phyloP scores from a whole-genome alignment of 768 basidiomycete species.

The Lactarius indigo region DNA sequence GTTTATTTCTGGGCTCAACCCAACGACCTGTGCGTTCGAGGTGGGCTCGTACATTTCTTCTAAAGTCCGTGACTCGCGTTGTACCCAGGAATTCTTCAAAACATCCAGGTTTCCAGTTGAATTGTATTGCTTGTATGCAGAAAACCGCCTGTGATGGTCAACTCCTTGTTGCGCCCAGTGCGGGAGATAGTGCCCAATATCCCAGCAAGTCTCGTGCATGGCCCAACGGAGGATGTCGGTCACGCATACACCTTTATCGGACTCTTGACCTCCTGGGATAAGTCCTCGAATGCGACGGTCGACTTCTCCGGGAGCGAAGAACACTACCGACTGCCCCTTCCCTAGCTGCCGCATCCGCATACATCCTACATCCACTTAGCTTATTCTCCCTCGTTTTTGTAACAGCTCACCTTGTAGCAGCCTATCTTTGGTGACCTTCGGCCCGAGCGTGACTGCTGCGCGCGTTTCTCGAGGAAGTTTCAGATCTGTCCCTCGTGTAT shows the following conservation, averaged over 20 bases:
- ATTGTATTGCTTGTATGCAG: not conserved
- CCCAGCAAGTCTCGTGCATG: conserved; percentile 3
- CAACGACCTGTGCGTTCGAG: not conserved
- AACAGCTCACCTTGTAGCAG: conserved; percentile 42
- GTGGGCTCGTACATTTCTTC: conserved; percentile 2
- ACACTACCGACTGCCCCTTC: not conserved
- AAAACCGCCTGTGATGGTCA: conserved; percentile 4
- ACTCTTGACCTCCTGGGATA: not conserved
- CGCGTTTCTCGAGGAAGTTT: not conserved
- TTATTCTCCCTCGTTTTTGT: not conserved
- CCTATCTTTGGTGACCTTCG: not conserved
- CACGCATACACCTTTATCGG: not conserved
- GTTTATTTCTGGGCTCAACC: not conserved
- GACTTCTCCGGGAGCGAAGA: conserved; percentile 9
- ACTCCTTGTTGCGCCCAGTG: conserved; percentile 7
- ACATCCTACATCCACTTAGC: not conserved
- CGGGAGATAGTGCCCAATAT: not conserved
- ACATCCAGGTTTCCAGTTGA: not conserved
- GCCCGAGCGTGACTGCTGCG: not conserved
- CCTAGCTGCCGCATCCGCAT: not conserved
- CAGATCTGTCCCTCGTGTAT: not conserved
- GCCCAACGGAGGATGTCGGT: not conserved
- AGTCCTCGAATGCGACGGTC: conserved; percentile 13
- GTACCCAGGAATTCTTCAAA: not conserved
- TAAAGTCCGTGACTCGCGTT: not conserved